These are phyloP conservation scores for Nicotiana noctiflora DNA, from an alignment of 257 asterid species.

Conservation along the genomic window DNA sequence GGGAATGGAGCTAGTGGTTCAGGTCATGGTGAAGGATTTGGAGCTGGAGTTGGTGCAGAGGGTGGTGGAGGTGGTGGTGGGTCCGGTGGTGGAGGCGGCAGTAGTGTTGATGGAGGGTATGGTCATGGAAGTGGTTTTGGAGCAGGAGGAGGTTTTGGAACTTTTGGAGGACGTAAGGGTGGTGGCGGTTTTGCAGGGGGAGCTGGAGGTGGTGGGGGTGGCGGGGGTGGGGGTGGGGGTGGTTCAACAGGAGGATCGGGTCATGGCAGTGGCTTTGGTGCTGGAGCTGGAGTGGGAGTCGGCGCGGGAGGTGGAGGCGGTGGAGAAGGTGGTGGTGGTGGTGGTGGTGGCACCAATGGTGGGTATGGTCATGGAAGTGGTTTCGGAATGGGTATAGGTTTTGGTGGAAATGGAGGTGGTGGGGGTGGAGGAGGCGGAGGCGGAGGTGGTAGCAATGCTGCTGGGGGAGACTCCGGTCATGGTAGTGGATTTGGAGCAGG, in stretches of 20 bases:
- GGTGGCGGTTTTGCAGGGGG: slow-evolving; percentile 11
- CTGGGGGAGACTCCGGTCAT: background rate
- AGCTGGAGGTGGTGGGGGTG: background rate
- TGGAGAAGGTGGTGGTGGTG: background rate
- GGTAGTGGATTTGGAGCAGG: slow-evolving; percentile 13
- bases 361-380: slow-evolving; percentile 15
- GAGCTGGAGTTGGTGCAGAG: slow-evolving; percentile 7
- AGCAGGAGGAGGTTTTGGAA: slow-evolving; percentile 9
- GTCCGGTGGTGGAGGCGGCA: slow-evolving; percentile 11
- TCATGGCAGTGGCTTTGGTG: slow-evolving; percentile 15
- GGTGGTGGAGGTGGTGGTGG: slow-evolving; percentile 21
- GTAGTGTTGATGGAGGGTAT: slow-evolving; percentile 1
- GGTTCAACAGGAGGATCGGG: slow-evolving; percentile 12
- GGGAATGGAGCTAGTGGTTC: slow-evolving; percentile 7
- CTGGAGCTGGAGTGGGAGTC: background rate
- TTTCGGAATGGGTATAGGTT: slow-evolving; percentile 11
- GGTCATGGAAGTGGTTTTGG: slow-evolving; percentile 18
- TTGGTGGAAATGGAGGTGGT: slow-evolving; percentile 3
- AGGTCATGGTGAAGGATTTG: slow-evolving; percentile 5
- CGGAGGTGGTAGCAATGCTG: background rate
- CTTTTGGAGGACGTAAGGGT: background rate
- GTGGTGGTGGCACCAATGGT: background rate
- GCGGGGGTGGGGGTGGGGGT: background rate
- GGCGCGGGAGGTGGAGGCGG: background rate
- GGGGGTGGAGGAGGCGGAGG: slow-evolving; percentile 2